These are phyloP conservation scores for Tagetes erecta DNA, from an alignment of 129 eudicot species.

Conservation along the genomic window DNA sequence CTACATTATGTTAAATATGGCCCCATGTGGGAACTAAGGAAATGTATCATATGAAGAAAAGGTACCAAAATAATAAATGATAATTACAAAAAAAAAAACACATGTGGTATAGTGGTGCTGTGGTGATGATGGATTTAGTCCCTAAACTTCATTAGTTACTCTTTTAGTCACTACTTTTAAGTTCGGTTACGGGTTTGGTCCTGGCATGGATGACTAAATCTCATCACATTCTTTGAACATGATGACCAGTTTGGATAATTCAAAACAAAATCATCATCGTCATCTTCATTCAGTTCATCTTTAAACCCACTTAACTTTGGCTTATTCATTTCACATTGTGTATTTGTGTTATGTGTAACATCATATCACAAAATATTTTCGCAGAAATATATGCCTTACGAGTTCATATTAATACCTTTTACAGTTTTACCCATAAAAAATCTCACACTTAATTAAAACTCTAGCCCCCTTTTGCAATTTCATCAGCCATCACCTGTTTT, in stretches of 20 bases:
- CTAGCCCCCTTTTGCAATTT: slow-evolving; percentile 16
- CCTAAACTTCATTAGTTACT: background rate
- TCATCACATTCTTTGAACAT: background rate
- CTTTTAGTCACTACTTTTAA: background rate
- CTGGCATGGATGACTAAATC: background rate
- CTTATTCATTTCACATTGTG: background rate
- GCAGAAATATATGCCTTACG: background rate
- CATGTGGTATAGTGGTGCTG: background rate
- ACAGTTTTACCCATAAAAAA: background rate
- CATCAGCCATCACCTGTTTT: slow-evolving; percentile 15
- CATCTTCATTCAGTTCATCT: background rate
- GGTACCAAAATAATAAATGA: slow-evolving; percentile 14
- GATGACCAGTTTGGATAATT: background rate
- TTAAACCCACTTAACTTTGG: background rate
- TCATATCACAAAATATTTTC: background rate
- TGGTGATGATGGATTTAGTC: background rate
- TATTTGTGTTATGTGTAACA: background rate
- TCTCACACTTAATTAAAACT: background rate
- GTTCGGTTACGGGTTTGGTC: background rate
- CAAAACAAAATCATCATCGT: background rate
- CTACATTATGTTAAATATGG: background rate
- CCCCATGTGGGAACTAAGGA: slow-evolving; percentile 20
- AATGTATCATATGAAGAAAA: slow-evolving; percentile 14
- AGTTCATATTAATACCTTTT: background rate
- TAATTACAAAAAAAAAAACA: background rate